Evolutionary conservation across 148 eudicot genomes (phyloP).

Genomic region (Camellia lanceoleosa): DNA sequence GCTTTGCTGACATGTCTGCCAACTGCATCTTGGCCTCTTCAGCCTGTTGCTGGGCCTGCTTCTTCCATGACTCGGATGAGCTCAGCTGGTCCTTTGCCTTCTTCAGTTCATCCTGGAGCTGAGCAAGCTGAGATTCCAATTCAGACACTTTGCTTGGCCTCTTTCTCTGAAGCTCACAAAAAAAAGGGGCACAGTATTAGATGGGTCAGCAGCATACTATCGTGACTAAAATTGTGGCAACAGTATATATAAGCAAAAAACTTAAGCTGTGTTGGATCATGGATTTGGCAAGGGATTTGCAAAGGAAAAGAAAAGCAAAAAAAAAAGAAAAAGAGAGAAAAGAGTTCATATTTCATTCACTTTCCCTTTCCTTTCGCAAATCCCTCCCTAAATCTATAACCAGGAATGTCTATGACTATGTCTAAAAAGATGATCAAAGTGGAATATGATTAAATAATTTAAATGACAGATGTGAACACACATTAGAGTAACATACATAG

Average conservation of each 20-base stretch:
- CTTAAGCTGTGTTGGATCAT: too few relatives aligned
- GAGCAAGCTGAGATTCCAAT: slow-evolving; percentile 68
- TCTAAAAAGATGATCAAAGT: neutral
- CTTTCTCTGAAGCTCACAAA: slow-evolving; percentile 46
- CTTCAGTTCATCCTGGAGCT: slow-evolving; percentile 78
- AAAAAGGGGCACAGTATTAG: neutral
- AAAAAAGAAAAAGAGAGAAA: neutral
- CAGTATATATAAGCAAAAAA: too few relatives aligned
- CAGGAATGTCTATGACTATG: neutral
- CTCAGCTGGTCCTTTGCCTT: slow-evolving; percentile 67
- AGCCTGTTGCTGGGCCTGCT: slow-evolving; percentile 59
- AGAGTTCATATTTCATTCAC: neutral
- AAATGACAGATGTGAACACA: neutral
- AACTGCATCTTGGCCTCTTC: slow-evolving; percentile 75
- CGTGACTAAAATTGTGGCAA: too few relatives aligned
- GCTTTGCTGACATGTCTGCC: slow-evolving; percentile 43
- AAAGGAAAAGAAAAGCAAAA: neutral
- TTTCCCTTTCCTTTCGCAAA: neutral
- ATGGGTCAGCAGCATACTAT: neutral
- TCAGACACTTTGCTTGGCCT: slow-evolving; percentile 54
- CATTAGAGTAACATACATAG: neutral
- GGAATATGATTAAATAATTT: neutral
- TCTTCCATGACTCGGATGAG: slow-evolving; percentile 56
- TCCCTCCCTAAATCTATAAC: neutral
- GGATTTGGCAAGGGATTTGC: too few relatives aligned